phyloP scores from a whole-genome alignment of 768 basidiomycete species.

The Collybiopsis confluens region DNA sequence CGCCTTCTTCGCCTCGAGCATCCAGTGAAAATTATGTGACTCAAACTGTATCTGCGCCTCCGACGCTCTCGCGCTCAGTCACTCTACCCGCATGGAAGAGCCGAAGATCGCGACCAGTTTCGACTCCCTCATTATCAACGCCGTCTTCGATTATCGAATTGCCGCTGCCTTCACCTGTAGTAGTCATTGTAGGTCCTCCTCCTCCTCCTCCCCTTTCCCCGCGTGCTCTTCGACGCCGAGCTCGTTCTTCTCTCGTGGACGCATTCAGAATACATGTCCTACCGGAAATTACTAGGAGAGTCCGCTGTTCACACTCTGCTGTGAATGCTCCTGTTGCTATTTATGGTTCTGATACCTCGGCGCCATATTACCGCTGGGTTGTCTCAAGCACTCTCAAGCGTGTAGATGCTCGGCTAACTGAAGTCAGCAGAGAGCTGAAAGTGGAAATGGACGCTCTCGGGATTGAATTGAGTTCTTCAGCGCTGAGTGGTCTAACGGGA shows the following conservation, averaged over 20 bases:
- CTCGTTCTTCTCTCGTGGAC: slow-evolving; percentile 66
- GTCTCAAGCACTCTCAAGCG: slow-evolving; percentile 48
- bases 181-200: slow-evolving; percentile 15
- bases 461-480: not conserved
- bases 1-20: slow-evolving; percentile 14
- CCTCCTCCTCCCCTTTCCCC: slow-evolving; percentile 23
- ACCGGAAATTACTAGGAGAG: slow-evolving; percentile 39
- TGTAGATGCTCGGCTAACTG: slow-evolving; percentile 37
- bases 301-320: slow-evolving; percentile 19
- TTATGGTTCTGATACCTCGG: slow-evolving; percentile 5
- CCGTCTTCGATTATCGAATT: slow-evolving; percentile 1
- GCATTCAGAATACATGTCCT: slow-evolving; percentile 59
- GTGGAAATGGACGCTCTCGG: not conserved
- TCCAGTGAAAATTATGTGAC: not conserved
- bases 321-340: slow-evolving; percentile 17
- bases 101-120: not conserved
- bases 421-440: slow-evolving; percentile 22
- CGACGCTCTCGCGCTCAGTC: slow-evolving; percentile 5
- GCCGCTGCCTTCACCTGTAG: slow-evolving; percentile 9
- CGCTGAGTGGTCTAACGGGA: not conserved
- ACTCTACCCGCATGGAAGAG: slow-evolving; percentile 12
- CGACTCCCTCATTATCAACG: not conserved
- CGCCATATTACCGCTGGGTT: slow-evolving; percentile 48
- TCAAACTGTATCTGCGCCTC: slow-evolving; percentile 10
- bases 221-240: slow-evolving; percentile 50